Evolutionary conservation across 495 filamentous ascomycete genomes (phyloP).

Genomic region (Penicillium canescens): DNA sequence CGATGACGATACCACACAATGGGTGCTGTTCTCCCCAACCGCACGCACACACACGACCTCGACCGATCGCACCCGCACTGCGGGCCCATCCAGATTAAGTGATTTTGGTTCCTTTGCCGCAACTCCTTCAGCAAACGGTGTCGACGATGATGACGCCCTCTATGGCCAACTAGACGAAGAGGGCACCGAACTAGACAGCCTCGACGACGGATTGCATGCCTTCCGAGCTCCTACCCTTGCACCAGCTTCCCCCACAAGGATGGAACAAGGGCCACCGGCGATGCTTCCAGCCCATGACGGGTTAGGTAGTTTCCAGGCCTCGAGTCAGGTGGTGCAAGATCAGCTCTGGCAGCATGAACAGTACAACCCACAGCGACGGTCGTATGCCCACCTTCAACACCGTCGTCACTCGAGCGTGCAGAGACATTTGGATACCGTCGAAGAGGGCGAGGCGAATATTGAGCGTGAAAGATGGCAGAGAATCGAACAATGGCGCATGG

Average conservation of each 20-base stretch:
- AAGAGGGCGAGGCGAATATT: slow-evolving; percentile 55
- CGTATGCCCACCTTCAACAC: slow-evolving; percentile 22
- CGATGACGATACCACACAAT: slow-evolving; percentile 79
- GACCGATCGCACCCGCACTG: slow-evolving; percentile 69
- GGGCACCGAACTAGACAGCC: slow-evolving; percentile 74
- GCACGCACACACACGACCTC: slow-evolving; percentile 70
- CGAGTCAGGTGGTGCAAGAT: slow-evolving; percentile 62
- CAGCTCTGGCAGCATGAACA: slow-evolving; percentile 84
- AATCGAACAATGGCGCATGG: slow-evolving; percentile 89
- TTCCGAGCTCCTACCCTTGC: slow-evolving; percentile 69
- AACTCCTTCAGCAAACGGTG: slow-evolving; percentile 45
- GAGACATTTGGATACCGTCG: slow-evolving; percentile 63
- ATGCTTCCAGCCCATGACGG: slow-evolving; percentile 91
- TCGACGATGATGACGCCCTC: slow-evolving; percentile 48
- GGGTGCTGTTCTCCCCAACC: slow-evolving; percentile 90
- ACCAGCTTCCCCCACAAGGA: slow-evolving; percentile 42
- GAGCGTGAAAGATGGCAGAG: slow-evolving; percentile 69
- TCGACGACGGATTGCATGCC: slow-evolving; percentile 85
- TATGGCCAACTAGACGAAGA: slow-evolving; percentile 66
- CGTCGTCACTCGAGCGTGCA: slow-evolving; percentile 61
- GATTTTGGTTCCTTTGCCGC: slow-evolving; percentile 82
- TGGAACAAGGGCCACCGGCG: slow-evolving; percentile 55
- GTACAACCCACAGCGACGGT: slow-evolving; percentile 66
- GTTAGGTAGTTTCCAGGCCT: slow-evolving; percentile 74
- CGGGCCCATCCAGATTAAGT: slow-evolving; percentile 72